Percentiles rank a stretch among this genome's conserved stretches.
These are phyloP conservation scores for Ustilago bromivora DNA, from an alignment of 1,284 basidiomycete genomes.

Conservation along the genomic window DNA sequence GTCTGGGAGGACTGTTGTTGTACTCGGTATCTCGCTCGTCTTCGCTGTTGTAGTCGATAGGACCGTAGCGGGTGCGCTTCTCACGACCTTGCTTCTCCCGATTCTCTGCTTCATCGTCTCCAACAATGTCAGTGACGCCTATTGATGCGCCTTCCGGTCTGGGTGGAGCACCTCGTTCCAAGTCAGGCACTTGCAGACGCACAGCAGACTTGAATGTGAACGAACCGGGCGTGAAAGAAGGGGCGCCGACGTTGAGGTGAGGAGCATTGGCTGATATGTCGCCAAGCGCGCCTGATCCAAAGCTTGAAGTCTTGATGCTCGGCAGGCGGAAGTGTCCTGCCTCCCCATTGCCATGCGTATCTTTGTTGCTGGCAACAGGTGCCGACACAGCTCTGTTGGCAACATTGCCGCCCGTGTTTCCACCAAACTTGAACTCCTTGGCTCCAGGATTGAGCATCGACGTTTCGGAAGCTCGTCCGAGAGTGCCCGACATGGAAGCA, in stretches of 20 bases:
- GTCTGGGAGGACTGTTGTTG: constrained; percentile 45
- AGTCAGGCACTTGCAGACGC: constrained; percentile 34
- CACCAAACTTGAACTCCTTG: constrained; percentile 55
- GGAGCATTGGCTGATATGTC: constrained; percentile 23
- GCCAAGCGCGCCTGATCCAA: constrained; percentile 49
- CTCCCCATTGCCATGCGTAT: not conserved
- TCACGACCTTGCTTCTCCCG: constrained; percentile 55
- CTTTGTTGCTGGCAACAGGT: constrained; percentile 12
- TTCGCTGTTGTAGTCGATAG: constrained; percentile 38
- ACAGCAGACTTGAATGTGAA: constrained; percentile 61
- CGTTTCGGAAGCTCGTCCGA: constrained; percentile 38
- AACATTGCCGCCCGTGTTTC: not conserved
- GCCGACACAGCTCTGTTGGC: constrained; percentile 22
- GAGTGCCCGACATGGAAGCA: constrained; percentile 27
- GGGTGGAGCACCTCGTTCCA: not conserved
- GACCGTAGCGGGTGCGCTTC: constrained; percentile 51
- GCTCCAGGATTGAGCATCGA: constrained; percentile 54
- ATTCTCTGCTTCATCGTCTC: constrained; percentile 4
- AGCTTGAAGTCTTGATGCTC: constrained; percentile 60
- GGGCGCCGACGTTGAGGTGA: constrained; percentile 58
- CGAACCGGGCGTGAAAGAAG: constrained; percentile 54
- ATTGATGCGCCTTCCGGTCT: constrained; percentile 2
- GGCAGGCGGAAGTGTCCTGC: constrained; percentile 56
- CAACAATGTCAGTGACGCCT: not conserved
- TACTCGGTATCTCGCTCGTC: constrained; percentile 26